Base-by-base conservation (phyloP, 768 basidiomycete species). In the Tephrocybe rancida region DNA sequence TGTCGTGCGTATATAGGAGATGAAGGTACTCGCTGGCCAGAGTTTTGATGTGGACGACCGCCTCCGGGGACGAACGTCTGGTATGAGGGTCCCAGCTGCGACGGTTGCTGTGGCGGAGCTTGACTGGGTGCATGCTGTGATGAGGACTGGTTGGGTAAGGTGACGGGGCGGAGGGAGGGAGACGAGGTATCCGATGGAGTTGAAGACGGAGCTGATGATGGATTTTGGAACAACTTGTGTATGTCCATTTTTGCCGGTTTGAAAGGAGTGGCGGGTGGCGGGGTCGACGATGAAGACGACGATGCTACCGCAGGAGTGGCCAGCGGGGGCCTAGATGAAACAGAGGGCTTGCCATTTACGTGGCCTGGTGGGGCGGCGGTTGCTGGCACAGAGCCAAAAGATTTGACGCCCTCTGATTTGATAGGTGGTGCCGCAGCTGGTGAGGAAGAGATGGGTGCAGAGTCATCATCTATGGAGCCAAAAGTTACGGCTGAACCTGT, bases 391-490 rank as follows among this genome's bases (percentile, higher is more conserved):
- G 88, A 79, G 64, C 92, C 92, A 72, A 95, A 95, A 39, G 88
- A 83, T 71, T 87, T 92, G 62, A 93, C 87, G 63, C 73, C 80
- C 64, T 87, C 87, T 58, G 84, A 76, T 75, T 85, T 88, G 65
- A 84, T 79, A 59, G 75, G 74, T 37, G 85, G 79, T 30, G 83
- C 79, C 46, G 83, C 74, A 50, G 90, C 88, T 30, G 92, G 91
- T 8, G 91, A 92, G 42, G 91, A 88, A 30, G 92, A 90, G 63
- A 93, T 86, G 56, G 87, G 80, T 48, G 90, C 85, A 54, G 79
- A 72, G 60, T 79, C 81, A 70, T 92, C 89, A 73, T 92, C 88
- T 79, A 95, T 90, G 43, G 92, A 92, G 62, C 94, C 94, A 75
- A 95, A 95, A 45, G 88, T 89, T 60, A 96, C 86, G 48, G 82